phyloP scores from a whole-genome alignment of 176 grass and related monocot genomes.

The Aegilops umbellulata region DNA sequence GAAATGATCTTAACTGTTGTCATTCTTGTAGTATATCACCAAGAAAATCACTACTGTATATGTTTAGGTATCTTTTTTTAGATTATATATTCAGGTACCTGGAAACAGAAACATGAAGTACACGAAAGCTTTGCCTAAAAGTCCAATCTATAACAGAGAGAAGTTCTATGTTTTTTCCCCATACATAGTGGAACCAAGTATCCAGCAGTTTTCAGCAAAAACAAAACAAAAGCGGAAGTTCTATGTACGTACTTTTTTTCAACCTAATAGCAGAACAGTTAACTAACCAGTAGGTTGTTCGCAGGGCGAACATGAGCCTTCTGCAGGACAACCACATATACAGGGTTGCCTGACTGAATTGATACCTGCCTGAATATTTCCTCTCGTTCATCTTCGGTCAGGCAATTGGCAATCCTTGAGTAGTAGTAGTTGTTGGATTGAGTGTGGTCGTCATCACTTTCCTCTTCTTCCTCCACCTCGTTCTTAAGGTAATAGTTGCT shows the following conservation, averaged over 20 bases:
- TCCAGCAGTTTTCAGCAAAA: neutral
- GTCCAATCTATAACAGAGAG: neutral
- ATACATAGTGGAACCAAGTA: too few relatives aligned
- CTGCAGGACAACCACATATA: conserved; percentile 25
- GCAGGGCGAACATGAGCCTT: neutral
- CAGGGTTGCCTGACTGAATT: conserved; percentile 37
- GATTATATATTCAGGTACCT: too few relatives aligned
- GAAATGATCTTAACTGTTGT: too few relatives aligned
- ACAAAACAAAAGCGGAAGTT: neutral
- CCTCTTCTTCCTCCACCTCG: conserved; percentile 22
- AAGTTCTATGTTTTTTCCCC: neutral
- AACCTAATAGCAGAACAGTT: neutral
- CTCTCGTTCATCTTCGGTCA: conserved; percentile 11
- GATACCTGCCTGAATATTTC: conserved; percentile 25
- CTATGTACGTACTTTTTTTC: neutral
- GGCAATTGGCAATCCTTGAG: conserved; percentile 18
- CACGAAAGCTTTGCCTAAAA: too few relatives aligned
- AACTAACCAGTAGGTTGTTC: conserved; percentile 39
- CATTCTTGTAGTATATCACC: neutral
- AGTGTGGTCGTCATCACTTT: neutral
- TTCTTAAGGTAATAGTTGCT: neutral
- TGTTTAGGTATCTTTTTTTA: too few relatives aligned
- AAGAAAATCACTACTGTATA: too few relatives aligned
- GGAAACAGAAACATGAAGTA: too few relatives aligned
- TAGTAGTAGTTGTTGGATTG: conserved; percentile 4